Conservation (phyloP, 164 flowering plant genomes). For the Litsea cubeba region DNA sequence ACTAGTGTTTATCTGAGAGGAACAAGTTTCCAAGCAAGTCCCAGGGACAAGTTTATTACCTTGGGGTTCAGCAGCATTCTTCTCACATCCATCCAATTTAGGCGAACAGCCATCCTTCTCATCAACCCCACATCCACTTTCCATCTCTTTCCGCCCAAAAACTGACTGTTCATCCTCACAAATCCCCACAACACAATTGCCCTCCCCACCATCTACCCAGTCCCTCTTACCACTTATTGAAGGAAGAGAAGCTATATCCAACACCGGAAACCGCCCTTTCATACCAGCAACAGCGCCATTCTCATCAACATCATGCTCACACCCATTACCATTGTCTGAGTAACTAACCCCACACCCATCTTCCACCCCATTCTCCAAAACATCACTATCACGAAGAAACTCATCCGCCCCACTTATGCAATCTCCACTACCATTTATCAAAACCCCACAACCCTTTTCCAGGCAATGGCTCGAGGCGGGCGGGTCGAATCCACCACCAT, state of each 20-base stretch:
- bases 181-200: neutral
- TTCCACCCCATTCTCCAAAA: neutral
- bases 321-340: neutral
- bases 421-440: neutral
- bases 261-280: neutral
- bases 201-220: neutral
- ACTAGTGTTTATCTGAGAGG: neutral
- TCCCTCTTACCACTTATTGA: neutral
- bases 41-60: neutral
- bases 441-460: neutral
- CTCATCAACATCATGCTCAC: neutral
- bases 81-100: neutral
- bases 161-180: neutral
- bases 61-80: neutral
- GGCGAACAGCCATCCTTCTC: neutral
- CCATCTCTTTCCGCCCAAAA: neutral
- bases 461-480: neutral
- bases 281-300: neutral
- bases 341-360: neutral
- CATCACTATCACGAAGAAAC: no score
- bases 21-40: neutral
- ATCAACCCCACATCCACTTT: neutral
- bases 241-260: neutral
- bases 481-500: neutral
- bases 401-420: no score